These are phyloP conservation scores for Zelonia costaricensis DNA, from an alignment of 208 protist species.

Conservation along the genomic window DNA sequence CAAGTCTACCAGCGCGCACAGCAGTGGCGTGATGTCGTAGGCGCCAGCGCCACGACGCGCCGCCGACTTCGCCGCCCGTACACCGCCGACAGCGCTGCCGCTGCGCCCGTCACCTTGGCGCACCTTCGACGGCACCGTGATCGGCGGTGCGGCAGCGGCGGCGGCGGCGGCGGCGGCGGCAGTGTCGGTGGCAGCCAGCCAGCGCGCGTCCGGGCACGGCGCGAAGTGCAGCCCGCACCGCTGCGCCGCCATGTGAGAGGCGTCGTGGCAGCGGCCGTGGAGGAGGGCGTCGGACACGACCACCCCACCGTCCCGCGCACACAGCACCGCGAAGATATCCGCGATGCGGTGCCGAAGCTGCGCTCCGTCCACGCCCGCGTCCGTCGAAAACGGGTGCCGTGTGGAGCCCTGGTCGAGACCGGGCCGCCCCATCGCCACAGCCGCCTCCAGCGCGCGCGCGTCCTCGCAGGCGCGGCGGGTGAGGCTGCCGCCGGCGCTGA, in stretches of 20 bases:
- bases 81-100: too few relatives aligned
- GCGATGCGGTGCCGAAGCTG: constrained; percentile 27
- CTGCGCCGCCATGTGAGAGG: constrained; percentile 11
- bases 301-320: constrained; percentile 9
- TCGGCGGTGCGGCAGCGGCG: not conserved
- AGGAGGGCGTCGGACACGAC: constrained; percentile 27
- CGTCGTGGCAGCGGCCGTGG: constrained; percentile 27
- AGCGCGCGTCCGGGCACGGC: constrained; percentile 10
- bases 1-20: constrained; percentile 16
- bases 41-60: too few relatives aligned
- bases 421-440: too few relatives aligned
- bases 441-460: too few relatives aligned
- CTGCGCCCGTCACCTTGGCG: too few relatives aligned
- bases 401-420: too few relatives aligned
- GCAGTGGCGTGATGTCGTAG: constrained; percentile 6
- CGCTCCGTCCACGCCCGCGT: constrained; percentile 1
- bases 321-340: constrained; percentile 23
- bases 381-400: constrained; percentile 9
- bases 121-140: too few relatives aligned
- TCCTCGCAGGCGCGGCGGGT: too few relatives aligned
- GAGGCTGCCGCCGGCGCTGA: too few relatives aligned
- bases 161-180: not conserved
- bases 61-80: too few relatives aligned
- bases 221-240: constrained; percentile 25
- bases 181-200: constrained; percentile 6